These are phyloP conservation scores for Carex kokanica DNA, from an alignment of 176 grass and related monocot species.

Conservation along the genomic window DNA sequence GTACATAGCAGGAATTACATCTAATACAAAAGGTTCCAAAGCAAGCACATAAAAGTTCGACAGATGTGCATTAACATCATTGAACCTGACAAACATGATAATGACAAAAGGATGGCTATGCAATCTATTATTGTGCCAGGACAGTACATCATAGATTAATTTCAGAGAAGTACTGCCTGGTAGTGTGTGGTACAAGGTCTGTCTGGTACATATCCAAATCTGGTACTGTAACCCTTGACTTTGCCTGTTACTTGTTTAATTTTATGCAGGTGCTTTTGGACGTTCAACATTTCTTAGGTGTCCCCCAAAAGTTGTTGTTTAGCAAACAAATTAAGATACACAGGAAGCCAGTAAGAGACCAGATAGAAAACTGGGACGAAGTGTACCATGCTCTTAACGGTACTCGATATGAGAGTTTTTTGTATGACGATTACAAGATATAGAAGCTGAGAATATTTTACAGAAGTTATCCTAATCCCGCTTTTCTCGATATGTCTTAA, in stretches of 20 bases:
- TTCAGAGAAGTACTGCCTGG: not conserved
- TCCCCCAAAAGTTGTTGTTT: constrained; percentile 43
- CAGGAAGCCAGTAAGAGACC: constrained; percentile 45
- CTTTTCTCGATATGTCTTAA: not conserved
- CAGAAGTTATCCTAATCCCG: not conserved
- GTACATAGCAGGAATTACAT: too few species aligned
- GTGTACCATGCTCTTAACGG: constrained; percentile 58
- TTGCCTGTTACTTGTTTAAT: not conserved
- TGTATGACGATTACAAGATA: constrained; percentile 60
- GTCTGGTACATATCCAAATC: not conserved
- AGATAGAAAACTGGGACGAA: constrained; percentile 81
- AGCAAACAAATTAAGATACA: constrained; percentile 90
- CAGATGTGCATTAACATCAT: not conserved
- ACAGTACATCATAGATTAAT: not conserved
- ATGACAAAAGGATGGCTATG: not conserved
- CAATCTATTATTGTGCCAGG: not conserved
- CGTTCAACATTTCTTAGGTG: constrained; percentile 63
- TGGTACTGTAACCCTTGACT: not conserved
- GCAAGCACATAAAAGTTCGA: too few species aligned
- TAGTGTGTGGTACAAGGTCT: not conserved
- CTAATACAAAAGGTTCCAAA: too few species aligned
- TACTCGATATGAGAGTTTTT: constrained; percentile 65
- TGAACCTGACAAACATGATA: not conserved
- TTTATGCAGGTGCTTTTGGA: constrained; percentile 65
- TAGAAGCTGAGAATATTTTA: constrained; percentile 19